Evolutionary conservation across 495 filamentous ascomycete genomes (phyloP).

Genomic region (Letharia columbiana): DNA sequence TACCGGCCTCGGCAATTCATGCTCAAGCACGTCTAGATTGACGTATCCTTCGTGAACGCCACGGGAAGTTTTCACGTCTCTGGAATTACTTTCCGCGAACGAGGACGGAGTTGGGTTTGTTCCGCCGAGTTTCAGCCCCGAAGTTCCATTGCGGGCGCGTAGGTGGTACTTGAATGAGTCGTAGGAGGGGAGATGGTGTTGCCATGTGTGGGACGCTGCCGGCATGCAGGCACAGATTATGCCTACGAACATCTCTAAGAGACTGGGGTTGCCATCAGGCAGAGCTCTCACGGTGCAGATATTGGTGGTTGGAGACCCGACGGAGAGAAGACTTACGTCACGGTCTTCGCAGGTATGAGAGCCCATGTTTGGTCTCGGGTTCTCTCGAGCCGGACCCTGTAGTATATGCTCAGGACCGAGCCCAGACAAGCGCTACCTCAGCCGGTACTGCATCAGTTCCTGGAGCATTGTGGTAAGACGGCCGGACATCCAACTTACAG

Average conservation of each 20-base stretch:
- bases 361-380: constrained; percentile 3
- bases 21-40: not conserved
- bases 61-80: not conserved
- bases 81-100: not conserved
- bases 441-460: not conserved
- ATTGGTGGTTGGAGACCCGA: not conserved
- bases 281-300: not conserved
- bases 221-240: constrained; percentile 6
- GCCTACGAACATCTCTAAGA: constrained; percentile 6
- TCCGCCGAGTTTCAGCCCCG: not conserved
- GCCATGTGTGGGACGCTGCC: not conserved
- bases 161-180: not conserved
- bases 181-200: not conserved
- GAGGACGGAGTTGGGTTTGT: not conserved
- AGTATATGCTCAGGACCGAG: constrained; percentile 14
- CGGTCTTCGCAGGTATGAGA: not conserved
- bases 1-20: too few relatives aligned
- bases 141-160: not conserved
- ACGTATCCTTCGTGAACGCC: not conserved
- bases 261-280: not conserved
- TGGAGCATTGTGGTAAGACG: too few relatives aligned
- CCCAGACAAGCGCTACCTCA: constrained; percentile 7
- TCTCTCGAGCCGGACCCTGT: not conserved
- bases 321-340: not conserved
- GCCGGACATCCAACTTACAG: not conserved